phyloP scores from a whole-genome alignment of 805 yeast species.

The Ogataea salicorniae region DNA sequence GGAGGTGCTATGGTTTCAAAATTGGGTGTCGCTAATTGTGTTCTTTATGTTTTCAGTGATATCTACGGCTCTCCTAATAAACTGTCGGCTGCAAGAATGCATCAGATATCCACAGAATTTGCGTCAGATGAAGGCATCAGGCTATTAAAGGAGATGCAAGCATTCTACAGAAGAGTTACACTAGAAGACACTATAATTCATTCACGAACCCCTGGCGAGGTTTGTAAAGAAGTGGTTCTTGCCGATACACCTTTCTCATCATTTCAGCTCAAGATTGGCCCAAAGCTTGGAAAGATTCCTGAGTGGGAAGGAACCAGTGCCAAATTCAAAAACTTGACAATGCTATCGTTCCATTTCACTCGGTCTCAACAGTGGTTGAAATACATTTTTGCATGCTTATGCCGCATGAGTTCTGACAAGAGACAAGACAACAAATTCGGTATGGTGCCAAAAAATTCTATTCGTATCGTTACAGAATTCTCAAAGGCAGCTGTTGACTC shows the following conservation, averaged over 20 bases:
- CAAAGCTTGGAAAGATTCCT: slow-evolving; percentile 33
- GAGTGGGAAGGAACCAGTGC: slow-evolving; percentile 45
- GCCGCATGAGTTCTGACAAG: slow-evolving; percentile 30
- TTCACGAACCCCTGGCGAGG: slow-evolving; percentile 40
- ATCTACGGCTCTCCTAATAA: slow-evolving; percentile 51
- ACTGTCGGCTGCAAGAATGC: slow-evolving; percentile 41
- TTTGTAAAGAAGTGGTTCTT: slow-evolving; percentile 36
- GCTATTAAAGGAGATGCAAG: slow-evolving; percentile 37
- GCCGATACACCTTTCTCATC: slow-evolving; percentile 33
- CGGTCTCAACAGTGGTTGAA: slow-evolving; percentile 41
- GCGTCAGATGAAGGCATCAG: slow-evolving; percentile 37
- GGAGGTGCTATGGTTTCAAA: slow-evolving; percentile 33
- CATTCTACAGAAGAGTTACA: slow-evolving; percentile 45
- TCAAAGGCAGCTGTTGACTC: slow-evolving; percentile 16
- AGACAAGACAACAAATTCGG: slow-evolving; percentile 38
- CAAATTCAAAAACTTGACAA: slow-evolving; percentile 57
- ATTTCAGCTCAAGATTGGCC: slow-evolving; percentile 38
- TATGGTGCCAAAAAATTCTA: slow-evolving; percentile 23
- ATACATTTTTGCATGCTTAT: slow-evolving; percentile 27
- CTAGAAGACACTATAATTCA: slow-evolving; percentile 56
- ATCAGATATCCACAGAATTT: slow-evolving; percentile 37
- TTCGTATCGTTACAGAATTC: slow-evolving; percentile 23
- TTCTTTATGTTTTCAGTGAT: slow-evolving; percentile 49
- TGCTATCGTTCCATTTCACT: slow-evolving; percentile 46
- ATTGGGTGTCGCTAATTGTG: slow-evolving; percentile 36